Evolutionary conservation across 1,284 basidiomycete species (phyloP).

Genomic region (Microbotryomycetes sp.): DNA sequence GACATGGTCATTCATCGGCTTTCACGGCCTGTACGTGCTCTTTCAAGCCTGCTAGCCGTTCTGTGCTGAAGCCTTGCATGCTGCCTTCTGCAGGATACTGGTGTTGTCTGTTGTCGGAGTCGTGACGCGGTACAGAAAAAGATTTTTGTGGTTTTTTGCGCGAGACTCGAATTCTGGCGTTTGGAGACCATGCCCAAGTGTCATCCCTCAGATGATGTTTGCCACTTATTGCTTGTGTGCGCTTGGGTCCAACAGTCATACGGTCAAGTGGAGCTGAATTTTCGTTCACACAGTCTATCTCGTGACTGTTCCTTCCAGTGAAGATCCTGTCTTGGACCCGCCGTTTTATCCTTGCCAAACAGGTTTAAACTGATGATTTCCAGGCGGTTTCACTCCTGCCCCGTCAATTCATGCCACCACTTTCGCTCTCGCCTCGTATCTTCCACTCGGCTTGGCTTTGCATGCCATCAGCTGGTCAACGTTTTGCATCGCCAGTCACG

Average conservation of each 20-base stretch:
- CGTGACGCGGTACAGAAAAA: not conserved
- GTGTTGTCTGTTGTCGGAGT: not conserved
- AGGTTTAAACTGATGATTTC: no score
- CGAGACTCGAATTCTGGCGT: not conserved
- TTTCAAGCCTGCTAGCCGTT: not conserved
- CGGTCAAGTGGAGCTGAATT: not conserved
- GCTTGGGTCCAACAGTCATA: not conserved
- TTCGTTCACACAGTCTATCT: not conserved
- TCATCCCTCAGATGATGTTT: not conserved
- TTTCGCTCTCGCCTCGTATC: not conserved
- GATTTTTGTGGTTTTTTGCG: not conserved
- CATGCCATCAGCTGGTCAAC: not conserved
- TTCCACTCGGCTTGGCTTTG: conserved; percentile 1
- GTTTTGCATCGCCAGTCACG: not conserved
- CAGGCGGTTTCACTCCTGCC: not conserved
- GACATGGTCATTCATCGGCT: not conserved
- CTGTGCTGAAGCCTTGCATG: not conserved
- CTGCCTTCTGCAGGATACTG: not conserved
- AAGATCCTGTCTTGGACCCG: no score
- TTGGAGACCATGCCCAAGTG: not conserved
- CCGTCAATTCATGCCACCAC: not conserved
- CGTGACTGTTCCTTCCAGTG: not conserved
- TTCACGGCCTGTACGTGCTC: not conserved
- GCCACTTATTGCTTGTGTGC: not conserved
- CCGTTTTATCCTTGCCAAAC: not conserved